Evolutionary conservation across 164 flowering plant genomes (phyloP).

Genomic region (Litsea cubeba): DNA sequence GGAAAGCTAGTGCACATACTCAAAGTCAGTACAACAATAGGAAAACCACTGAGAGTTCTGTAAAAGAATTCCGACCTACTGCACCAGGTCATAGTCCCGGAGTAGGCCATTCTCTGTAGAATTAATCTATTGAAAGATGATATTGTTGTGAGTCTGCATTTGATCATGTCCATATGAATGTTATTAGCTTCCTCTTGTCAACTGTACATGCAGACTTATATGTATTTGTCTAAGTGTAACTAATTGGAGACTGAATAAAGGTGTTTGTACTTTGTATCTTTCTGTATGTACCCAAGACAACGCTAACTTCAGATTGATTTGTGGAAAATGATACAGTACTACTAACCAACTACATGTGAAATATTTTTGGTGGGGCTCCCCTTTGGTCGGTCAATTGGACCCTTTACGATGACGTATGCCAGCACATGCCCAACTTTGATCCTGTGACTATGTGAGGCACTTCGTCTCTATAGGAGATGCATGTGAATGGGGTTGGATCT

Average conservation of each 20-base stretch:
- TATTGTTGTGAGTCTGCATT: neutral
- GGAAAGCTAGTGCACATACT: neutral
- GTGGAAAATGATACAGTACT: too few relatives aligned
- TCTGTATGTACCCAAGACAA: too few relatives aligned
- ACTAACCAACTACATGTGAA: too few relatives aligned
- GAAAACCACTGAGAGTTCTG: neutral
- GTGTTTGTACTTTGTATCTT: neutral
- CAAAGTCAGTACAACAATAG: neutral
- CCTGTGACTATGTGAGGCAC: too few relatives aligned
- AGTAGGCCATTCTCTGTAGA: conserved; percentile 1
- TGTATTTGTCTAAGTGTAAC: neutral
- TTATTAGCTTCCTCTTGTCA: neutral
- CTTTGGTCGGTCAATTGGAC: too few relatives aligned
- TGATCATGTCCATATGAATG: neutral
- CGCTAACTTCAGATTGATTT: too few relatives aligned
- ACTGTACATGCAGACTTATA: neutral
- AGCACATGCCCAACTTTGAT: too few relatives aligned
- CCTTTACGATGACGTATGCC: too few relatives aligned
- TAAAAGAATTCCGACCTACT: neutral
- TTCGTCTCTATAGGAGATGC: too few relatives aligned
- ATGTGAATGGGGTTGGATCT: too few relatives aligned
- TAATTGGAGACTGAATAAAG: neutral
- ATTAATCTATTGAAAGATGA: neutral
- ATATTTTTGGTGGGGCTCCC: too few relatives aligned
- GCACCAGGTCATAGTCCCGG: conserved; percentile 7